phyloP scores from a whole-genome alignment of 176 grass and related monocot genomes.

The Eleusine coracana region DNA sequence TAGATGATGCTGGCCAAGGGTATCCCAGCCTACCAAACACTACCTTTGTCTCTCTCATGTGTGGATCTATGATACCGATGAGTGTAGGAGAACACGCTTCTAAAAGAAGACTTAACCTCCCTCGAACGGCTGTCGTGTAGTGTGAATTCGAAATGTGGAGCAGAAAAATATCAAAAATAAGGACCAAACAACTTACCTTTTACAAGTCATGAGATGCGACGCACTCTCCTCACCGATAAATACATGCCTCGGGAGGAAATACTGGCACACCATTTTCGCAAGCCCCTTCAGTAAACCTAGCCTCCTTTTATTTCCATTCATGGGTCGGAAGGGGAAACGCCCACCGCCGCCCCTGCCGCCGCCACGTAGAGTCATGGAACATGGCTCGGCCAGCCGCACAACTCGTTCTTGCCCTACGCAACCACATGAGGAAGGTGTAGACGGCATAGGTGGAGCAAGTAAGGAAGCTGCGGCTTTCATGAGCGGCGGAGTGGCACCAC shows the following conservation, averaged over 20 bases:
- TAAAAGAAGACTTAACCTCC: no score
- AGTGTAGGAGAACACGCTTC: no score
- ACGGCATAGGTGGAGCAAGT: fast-evolving
- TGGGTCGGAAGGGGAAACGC: background rate
- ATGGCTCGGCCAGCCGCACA: no score
- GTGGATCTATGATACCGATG: no score
- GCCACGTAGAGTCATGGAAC: no score
- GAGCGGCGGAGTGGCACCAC: background rate
- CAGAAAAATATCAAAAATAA: background rate
- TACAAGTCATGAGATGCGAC: background rate
- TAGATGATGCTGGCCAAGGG: no score
- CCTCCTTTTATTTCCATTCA: background rate
- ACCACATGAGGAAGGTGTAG: background rate
- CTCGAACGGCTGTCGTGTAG: no score
- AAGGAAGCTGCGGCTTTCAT: background rate
- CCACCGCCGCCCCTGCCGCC: background rate
- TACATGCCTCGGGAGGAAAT: background rate
- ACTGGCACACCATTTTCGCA: background rate
- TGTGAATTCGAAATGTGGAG: background rate
- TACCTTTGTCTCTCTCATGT: no score
- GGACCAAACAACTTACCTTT: background rate
- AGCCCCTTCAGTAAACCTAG: background rate
- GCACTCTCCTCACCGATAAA: background rate
- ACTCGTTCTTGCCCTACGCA: fast-evolving
- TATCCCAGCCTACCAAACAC: no score